Percentiles rank a stretch among this genome's conserved stretches.
These are phyloP conservation scores for Quambalaria eucalypti DNA, from an alignment of 1,284 basidiomycete species.

Conservation along the genomic window DNA sequence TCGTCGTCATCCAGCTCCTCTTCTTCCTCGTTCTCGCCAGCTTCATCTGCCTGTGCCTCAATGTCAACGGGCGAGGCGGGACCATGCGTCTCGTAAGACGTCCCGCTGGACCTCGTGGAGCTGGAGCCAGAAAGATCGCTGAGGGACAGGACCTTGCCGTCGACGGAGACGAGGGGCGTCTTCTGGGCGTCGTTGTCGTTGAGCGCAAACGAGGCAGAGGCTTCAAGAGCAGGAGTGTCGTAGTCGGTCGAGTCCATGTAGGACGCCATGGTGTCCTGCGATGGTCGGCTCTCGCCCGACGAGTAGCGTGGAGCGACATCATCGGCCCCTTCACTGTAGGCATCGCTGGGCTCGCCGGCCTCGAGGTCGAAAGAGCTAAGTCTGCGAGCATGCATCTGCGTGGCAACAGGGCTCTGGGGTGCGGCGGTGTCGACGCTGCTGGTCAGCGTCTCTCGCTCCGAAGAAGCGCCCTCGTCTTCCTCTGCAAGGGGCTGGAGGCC, in stretches of 20 bases:
- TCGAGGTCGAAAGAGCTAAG: conserved; percentile 8
- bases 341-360: conserved; percentile 3
- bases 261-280: not conserved
- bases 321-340: too few relatives aligned
- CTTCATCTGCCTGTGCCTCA: not conserved
- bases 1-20: conserved; percentile 8
- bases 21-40: not conserved
- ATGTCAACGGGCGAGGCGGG: conserved; percentile 1
- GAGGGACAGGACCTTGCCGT: not conserved
- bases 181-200: not conserved
- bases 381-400: not conserved
- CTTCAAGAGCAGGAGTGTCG: not conserved
- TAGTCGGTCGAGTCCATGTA: not conserved
- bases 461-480: conserved; percentile 20
- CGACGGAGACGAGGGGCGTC: not conserved
- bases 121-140: not conserved
- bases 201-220: not conserved
- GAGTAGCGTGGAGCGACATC: conserved; percentile 2
- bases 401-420: not conserved
- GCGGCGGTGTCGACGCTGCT: not conserved
- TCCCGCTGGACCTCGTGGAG: not conserved
- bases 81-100: not conserved
- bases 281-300: not conserved
- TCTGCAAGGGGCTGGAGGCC: conserved; percentile 24
- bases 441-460: not conserved